phyloP scores from a whole-genome alignment of 106 monocot genomes.

The Acorus calamus region DNA sequence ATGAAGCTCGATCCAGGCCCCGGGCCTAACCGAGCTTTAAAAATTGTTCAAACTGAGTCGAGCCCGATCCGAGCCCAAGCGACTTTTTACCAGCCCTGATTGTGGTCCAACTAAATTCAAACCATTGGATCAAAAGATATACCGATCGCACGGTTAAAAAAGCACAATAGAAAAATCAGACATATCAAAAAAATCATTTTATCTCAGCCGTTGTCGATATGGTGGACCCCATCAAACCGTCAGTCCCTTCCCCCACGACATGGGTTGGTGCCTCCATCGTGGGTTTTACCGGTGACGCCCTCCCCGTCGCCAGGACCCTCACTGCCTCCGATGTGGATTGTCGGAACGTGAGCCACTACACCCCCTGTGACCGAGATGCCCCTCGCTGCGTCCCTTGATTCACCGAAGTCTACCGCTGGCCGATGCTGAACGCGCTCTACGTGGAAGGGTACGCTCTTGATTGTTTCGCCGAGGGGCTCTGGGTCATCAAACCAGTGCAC shows the following conservation, averaged over 20 bases:
- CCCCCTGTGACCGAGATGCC: too few species aligned
- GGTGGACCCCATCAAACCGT: background rate
- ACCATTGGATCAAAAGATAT: too few species aligned
- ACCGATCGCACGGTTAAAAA: too few species aligned
- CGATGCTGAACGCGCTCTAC: slow-evolving; percentile 71
- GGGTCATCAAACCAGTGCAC: slow-evolving; percentile 93
- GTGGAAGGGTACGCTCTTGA: slow-evolving; percentile 94
- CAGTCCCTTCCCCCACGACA: slow-evolving; percentile 20
- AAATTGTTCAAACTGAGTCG: too few species aligned
- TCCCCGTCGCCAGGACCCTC: slow-evolving; percentile 73
- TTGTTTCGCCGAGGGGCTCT: slow-evolving; percentile 84
- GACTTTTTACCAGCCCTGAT: too few species aligned
- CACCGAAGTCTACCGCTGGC: slow-evolving; percentile 37
- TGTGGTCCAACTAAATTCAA: too few species aligned
- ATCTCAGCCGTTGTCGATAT: background rate
- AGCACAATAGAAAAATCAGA: too few species aligned
- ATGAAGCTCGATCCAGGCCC: too few species aligned
- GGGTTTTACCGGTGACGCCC: slow-evolving; percentile 80
- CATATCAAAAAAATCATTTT: too few species aligned
- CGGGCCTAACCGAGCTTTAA: too few species aligned
- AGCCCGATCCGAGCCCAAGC: background rate
- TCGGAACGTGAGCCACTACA: too few species aligned
- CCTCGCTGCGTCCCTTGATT: too few species aligned
- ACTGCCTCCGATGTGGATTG: slow-evolving; percentile 81
- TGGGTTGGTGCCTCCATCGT: slow-evolving; percentile 82